Percentiles rank a stretch among this genome's conserved stretches.
These are phyloP conservation scores for Schizonepeta tenuifolia DNA, from an alignment of 257 asterid species.

Conservation along the genomic window DNA sequence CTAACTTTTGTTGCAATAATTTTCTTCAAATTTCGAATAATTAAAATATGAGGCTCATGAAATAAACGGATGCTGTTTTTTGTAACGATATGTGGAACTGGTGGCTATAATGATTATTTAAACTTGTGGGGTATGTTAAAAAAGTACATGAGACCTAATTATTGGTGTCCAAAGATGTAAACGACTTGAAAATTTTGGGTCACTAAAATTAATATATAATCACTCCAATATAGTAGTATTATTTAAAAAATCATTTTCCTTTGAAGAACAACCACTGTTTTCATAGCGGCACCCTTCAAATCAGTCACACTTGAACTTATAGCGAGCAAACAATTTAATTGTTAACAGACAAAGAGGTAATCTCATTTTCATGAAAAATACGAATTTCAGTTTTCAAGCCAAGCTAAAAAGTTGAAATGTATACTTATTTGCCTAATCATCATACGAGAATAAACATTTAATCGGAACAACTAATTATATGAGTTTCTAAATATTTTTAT, in stretches of 20 bases:
- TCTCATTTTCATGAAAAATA: not conserved
- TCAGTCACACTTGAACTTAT: not conserved
- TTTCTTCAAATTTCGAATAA: not conserved
- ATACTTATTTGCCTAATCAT: not conserved
- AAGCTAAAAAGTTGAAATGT: not conserved
- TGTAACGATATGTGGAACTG: not conserved
- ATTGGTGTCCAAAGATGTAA: not conserved
- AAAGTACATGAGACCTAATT: not conserved
- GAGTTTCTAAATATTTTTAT: no score
- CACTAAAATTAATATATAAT: constrained; percentile 9
- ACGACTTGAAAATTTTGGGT: not conserved
- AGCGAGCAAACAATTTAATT: not conserved
- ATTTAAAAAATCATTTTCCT: not conserved
- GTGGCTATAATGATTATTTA: not conserved
- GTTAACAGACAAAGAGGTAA: not conserved
- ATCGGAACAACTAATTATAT: no score
- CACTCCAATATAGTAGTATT: not conserved
- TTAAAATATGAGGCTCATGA: constrained; percentile 14
- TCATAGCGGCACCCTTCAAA: not conserved
- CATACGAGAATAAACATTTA: not conserved
- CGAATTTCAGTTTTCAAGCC: not conserved
- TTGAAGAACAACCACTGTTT: not conserved
- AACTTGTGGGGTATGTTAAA: constrained; percentile 1
- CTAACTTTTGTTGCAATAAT: not conserved
- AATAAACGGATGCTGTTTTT: not conserved